phyloP scores from a whole-genome alignment of 257 asterid species.

The Fraxinus americana region DNA sequence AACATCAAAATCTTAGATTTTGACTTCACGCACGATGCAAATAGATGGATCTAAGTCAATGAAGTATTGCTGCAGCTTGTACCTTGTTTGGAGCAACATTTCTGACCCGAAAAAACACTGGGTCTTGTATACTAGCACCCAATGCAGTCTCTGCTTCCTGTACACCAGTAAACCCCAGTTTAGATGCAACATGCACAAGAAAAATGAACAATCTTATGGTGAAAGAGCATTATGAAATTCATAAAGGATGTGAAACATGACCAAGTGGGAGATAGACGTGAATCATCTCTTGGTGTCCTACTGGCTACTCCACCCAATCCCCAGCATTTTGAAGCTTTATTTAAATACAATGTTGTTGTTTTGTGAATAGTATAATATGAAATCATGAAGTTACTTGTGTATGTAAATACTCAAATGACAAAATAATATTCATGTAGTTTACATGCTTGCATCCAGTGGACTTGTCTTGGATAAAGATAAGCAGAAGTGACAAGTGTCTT shows the following conservation, averaged over 20 bases:
- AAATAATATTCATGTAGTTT: not conserved
- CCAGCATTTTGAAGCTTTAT: not conserved
- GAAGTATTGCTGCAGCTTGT: constrained; percentile 12
- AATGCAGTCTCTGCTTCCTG: constrained; percentile 82
- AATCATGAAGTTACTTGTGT: not conserved
- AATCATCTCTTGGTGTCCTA: not conserved
- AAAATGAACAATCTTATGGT: not conserved
- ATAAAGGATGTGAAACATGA: not conserved
- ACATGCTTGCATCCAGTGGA: not conserved
- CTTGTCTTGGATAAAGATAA: not conserved
- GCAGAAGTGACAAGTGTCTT: not conserved
- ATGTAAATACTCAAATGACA: not conserved
- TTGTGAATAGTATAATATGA: not conserved
- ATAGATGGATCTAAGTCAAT: not conserved
- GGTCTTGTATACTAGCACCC: constrained; percentile 58
- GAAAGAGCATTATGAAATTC: not conserved
- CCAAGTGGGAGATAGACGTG: not conserved
- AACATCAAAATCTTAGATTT: not conserved
- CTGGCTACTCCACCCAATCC: not conserved
- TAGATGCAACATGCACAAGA: constrained; percentile 15
- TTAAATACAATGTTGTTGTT: not conserved
- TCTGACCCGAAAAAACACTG: constrained; percentile 70
- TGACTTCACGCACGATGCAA: constrained; percentile 5
- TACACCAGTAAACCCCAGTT: constrained; percentile 12
- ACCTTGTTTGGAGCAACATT: constrained; percentile 98